Percentiles rank a stretch among this genome's conserved stretches.
Conservation (phyloP, 2,329 filamentous ascomycete species). For the Xylariales sp. region DNA sequence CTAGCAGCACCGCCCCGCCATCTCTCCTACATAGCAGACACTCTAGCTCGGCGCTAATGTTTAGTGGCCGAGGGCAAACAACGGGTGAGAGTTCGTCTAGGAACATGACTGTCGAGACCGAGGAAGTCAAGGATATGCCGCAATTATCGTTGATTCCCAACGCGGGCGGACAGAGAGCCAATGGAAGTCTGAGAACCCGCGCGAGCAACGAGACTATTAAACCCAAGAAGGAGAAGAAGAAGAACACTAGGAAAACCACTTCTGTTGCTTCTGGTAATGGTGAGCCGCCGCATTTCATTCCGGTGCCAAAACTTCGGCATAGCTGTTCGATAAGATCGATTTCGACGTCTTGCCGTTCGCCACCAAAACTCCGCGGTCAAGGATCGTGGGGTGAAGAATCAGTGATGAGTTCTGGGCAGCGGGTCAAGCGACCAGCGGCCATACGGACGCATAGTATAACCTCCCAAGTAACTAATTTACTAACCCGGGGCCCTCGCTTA, state of each 20-base stretch:
- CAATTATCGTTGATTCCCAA: constrained; percentile 79
- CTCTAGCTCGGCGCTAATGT: constrained; percentile 74
- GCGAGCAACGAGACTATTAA: constrained; percentile 95
- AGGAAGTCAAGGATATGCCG: constrained; percentile 91
- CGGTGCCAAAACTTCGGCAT: constrained; percentile 54
- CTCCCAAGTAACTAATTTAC: constrained; percentile 57
- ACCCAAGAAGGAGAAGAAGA: constrained; percentile 93
- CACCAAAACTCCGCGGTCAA: constrained; percentile 52
- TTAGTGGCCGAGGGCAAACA: constrained; percentile 74
- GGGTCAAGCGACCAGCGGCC: constrained; percentile 41
- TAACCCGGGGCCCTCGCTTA: constrained; percentile 60
- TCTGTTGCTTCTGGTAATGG: constrained; percentile 77
- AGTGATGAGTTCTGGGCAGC: constrained; percentile 40
- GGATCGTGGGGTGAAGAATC: constrained; percentile 50
- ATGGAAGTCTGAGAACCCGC: constrained; percentile 83
- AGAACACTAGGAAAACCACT: constrained; percentile 78
- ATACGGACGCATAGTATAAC: constrained; percentile 49
- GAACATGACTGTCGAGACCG: constrained; percentile 98
- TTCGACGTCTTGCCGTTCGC: constrained; percentile 49
- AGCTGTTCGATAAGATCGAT: constrained; percentile 55
- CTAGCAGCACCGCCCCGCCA: constrained; percentile 57
- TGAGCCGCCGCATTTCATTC: constrained; percentile 61
- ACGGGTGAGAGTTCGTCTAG: constrained; percentile 77
- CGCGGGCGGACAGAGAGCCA: constrained; percentile 71
- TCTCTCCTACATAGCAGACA: constrained; percentile 70